A percentile compares a stretch with the other conserved stretches of the same genome.
Evolutionary conservation across 2,329 filamentous ascomycete genomes (phyloP).

Genomic region (Talaromyces sp.): DNA sequence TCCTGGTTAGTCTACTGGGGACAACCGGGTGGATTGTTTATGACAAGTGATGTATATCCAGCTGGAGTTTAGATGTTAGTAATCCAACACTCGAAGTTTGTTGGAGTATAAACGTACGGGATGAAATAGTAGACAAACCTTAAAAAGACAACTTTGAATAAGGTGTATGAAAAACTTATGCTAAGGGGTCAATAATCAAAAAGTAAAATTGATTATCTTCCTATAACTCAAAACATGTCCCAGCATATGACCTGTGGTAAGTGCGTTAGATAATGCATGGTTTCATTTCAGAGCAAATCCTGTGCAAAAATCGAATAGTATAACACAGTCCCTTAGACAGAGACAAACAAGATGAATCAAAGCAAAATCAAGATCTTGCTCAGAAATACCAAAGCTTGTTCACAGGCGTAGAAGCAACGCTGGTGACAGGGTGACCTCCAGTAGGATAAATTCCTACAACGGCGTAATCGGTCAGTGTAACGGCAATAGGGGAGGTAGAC

Average conservation of each 20-base stretch:
- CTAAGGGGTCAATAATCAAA: too few relatives aligned
- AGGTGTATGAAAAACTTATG: too few relatives aligned
- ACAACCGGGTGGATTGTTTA: constrained; percentile 32
- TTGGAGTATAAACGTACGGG: too few relatives aligned
- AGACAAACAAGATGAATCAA: not conserved
- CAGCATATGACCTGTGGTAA: not conserved
- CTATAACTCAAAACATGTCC: not conserved
- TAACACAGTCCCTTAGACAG: not conserved
- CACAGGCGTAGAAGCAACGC: not conserved
- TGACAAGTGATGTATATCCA: constrained; percentile 16
- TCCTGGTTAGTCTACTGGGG: constrained; percentile 28
- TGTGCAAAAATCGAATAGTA: not conserved
- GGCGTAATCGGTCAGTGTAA: not conserved
- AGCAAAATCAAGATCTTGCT: not conserved
- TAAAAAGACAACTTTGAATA: too few relatives aligned
- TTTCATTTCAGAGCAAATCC: not conserved
- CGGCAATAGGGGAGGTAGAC: not conserved
- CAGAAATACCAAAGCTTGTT: not conserved
- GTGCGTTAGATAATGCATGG: not conserved
- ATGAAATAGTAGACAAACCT: too few relatives aligned
- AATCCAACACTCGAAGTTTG: not conserved
- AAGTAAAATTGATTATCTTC: not conserved
- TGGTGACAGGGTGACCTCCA: not conserved
- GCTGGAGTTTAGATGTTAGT: not conserved
- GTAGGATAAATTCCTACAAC: not conserved